Conservation (phyloP, 1,284 basidiomycete genomes). For the Ustilago hordei region DNA sequence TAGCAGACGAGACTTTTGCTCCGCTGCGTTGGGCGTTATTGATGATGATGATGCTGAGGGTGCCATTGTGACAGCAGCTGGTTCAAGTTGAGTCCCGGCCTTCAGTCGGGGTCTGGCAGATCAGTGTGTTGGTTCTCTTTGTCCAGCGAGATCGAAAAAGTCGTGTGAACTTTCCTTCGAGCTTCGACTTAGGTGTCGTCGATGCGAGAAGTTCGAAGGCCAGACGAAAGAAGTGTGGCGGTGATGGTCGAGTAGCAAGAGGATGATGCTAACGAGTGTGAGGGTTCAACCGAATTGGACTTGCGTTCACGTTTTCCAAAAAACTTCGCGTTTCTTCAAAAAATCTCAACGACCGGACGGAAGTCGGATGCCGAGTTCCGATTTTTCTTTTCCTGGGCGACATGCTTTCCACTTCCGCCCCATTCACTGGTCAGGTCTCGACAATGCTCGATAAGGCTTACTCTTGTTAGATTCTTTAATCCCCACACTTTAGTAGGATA, state of each 20-base stretch:
- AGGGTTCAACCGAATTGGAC: not conserved
- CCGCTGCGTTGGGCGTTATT: conserved; percentile 10
- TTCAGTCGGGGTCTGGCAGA: not conserved
- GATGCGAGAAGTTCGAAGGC: not conserved
- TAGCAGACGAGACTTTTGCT: conserved; percentile 65
- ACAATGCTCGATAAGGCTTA: no score
- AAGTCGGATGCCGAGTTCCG: conserved; percentile 18
- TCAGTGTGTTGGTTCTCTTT: not conserved
- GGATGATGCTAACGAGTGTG: not conserved
- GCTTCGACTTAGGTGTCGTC: not conserved
- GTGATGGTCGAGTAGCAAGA: not conserved
- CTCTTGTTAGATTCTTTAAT: no score
- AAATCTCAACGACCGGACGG: not conserved
- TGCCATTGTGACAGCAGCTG: conserved; percentile 17
- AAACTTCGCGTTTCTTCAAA: conserved; percentile 23
- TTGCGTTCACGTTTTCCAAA: conserved; percentile 2
- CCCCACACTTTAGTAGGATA: no score
- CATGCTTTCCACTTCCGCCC: not conserved
- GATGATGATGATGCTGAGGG: conserved; percentile 24
- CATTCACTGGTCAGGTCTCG: no score
- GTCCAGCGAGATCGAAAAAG: no score
- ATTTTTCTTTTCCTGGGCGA: not conserved
- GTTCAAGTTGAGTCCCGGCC: not conserved
- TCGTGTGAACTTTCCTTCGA: not conserved
- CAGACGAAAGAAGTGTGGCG: not conserved